Percentiles rank a stretch among this genome's conserved stretches.
Conservation (phyloP, 306 rosid species). For the Astragalus glycyphyllos region DNA sequence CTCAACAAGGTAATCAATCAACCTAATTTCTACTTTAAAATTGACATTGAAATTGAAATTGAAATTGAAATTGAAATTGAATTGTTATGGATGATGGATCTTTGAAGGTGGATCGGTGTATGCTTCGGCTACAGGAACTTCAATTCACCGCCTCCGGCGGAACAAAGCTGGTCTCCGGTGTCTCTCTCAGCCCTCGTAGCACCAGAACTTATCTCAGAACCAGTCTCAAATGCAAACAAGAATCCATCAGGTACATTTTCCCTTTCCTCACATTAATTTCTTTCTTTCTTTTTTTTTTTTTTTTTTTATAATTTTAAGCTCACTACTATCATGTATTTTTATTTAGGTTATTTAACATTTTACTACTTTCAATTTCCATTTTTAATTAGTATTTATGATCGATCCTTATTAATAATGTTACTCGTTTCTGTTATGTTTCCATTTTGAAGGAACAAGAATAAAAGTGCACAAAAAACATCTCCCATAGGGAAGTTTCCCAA, state of each 20-base stretch:
- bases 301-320: background rate
- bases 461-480: slow-evolving; percentile 57
- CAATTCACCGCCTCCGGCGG: slow-evolving; percentile 86
- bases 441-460: slow-evolving; percentile 62
- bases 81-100: slow-evolving; percentile 29
- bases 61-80: background rate
- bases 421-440: slow-evolving; percentile 5
- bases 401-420: slow-evolving; percentile 1
- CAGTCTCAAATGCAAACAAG: slow-evolving; percentile 94
- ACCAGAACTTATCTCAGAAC: slow-evolving; percentile 83
- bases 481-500: slow-evolving; percentile 79
- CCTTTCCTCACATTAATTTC: background rate
- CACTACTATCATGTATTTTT: background rate
- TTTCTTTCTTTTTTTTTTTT: no score
- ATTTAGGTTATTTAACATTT: background rate
- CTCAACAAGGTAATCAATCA: slow-evolving; percentile 64
- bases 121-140: slow-evolving; percentile 90
- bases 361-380: background rate
- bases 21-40: background rate
- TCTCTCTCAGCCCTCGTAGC: slow-evolving; percentile 93
- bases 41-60: background rate
- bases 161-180: slow-evolving; percentile 76
- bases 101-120: slow-evolving; percentile 87
- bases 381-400: background rate
- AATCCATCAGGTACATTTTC: slow-evolving; percentile 63